phyloP scores from a whole-genome alignment of 2,329 filamentous ascomycete species.

The Ambrosiella xylebori region DNA sequence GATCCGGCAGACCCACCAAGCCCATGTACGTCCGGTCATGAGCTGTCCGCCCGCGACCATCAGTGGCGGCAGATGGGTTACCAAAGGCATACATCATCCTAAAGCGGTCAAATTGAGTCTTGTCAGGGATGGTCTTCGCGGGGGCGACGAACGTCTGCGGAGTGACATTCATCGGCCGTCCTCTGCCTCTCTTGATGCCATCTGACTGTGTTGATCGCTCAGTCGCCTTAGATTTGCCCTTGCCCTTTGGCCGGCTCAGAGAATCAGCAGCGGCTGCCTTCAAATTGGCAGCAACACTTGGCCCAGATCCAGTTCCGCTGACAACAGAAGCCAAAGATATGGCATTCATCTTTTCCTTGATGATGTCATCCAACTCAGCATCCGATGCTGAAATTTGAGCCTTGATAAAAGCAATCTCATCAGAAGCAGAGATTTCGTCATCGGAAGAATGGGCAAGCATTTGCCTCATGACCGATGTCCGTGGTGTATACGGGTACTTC shows the following conservation, averaged over 20 bases:
- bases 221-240: background rate
- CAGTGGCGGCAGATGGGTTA: background rate
- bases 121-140: conserved; percentile 18
- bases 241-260: background rate
- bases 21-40: background rate
- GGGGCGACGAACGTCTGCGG: conserved; percentile 24
- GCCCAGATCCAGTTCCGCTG: background rate
- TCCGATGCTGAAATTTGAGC: conserved; percentile 70
- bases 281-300: background rate
- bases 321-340: background rate
- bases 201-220: background rate
- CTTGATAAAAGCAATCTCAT: conserved; percentile 49
- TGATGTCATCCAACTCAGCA: conserved; percentile 53
- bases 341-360: conserved; percentile 33
- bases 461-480: conserved; percentile 62
- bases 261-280: background rate
- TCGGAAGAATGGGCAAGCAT: conserved; percentile 31
- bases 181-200: background rate
- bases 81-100: background rate
- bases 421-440: conserved; percentile 11
- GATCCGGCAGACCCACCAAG: conserved; percentile 10
- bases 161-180: conserved; percentile 15
- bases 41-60: background rate
- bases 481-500: conserved; percentile 48
- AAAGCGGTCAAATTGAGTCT: background rate